Base-by-base conservation (phyloP, 192 early-diverging fungal genomes). In the Entomortierella chlamydospora region DNA sequence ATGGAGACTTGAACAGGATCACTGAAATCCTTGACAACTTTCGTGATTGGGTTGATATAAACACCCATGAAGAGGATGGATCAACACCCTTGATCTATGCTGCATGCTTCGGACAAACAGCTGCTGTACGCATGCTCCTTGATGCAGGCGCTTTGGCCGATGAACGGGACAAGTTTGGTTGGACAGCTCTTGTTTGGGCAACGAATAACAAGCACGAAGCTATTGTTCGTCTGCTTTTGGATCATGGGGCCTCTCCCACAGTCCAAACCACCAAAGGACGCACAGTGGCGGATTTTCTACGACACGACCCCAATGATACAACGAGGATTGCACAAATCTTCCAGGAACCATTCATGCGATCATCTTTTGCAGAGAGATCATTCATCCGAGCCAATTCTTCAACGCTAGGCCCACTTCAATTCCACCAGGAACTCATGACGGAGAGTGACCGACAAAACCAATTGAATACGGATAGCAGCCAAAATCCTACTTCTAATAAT, bases 171-270 rank as follows among this genome's bases (percentile, higher is more conserved):
- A 89, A 88, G 56, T 87, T 89, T 68, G 92, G 92, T 28, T 97
- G 95, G 95, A 94, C 94, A 2, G 90, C 94, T 15, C 83, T 97
- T n/a, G 93, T 95, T 87, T 97, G 96, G 96, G 95, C 95, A 0
- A 91, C 93, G 31, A 90, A 91, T 41, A 93, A 93, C 77, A 91
- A 94, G 57, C 90, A 94, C 81, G 84, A 89, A 60, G 81, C 87
- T 20, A 79, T 95, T 31, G 91, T 95, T 15, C 83, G 89, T 64
- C 61, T 93, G 30, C 86, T 98, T 49, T 77, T 98, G 56, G 92
- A 92, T 31, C 73, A 90, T 53, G 93, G 95, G 43, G 97, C 95
- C 31, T 87, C 87, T 52, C 82, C 91, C 9, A 72, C 84, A 9
- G 83, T 88, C 18, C 85, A 87, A 76, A 91, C 92, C 8, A 79